Evolutionary conservation across 768 basidiomycete genomes (phyloP), one percentile per base, ranked within the genome.

Genomic region (Pleurotus cornucopiae): DNA sequence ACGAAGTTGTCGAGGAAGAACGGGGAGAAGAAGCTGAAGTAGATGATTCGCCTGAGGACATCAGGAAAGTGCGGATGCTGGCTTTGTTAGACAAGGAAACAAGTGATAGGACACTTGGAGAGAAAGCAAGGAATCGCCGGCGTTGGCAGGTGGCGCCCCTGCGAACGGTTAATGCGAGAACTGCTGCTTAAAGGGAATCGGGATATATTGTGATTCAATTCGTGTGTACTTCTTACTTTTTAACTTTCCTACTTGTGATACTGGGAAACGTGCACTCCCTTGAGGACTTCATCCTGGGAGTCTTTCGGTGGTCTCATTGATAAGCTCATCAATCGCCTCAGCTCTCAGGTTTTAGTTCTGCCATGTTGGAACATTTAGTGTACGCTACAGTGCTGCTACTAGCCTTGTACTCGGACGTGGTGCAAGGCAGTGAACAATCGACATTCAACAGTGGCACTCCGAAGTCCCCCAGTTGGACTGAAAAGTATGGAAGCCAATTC

Each of bases 1-100:
- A 91, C 56, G 91, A 94, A 61, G 77, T 91, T 14, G 65, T 90
- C 53, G 90, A 93, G 57, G 83, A 86, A 60, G 91, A 94, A 51
- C 77, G 85, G 20, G 84, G 82, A 5, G 88, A 89, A 67, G 91
- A 91, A 56, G 85, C 80, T 2, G 89, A 91, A 66, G 81, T 85
- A 12, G 91, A 94, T 63, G 86, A 93, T 64, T 85, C 87, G 12
- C 73, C 72, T 3, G 85, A 88, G 44, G 64, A 66, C 40, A 70
- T 74, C 12, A 75, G 91, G 61, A 71, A 73, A 43, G 80, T 89
- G 18, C 73, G 81, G 54, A 76, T 87, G 52, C 63, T 88, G 38
- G 71, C 75, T 9, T 69, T 86, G 53, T 63, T 76, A 26, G 73
- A 76, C 40, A 75, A 82, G 55, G 49, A 49, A 21, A 58, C 58